Conservation (phyloP, 371 early-diverging fungal genomes). For the Rhizomucor miehei region DNA sequence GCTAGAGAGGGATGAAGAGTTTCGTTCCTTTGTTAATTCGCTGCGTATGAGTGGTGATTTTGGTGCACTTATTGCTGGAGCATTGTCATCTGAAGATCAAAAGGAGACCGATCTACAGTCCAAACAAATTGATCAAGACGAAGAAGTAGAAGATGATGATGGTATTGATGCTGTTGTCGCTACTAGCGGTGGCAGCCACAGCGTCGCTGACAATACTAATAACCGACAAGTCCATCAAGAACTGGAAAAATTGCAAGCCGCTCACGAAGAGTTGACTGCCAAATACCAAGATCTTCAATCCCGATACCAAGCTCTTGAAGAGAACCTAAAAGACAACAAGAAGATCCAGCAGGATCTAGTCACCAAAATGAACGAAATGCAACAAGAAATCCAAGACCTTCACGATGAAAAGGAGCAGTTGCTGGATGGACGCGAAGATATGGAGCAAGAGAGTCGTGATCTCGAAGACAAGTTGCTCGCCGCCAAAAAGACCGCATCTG, state of each 20-base stretch:
- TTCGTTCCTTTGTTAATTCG: conserved; percentile 31
- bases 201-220: neutral
- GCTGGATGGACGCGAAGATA: conserved; percentile 30
- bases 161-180: neutral
- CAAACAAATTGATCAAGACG: neutral
- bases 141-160: neutral
- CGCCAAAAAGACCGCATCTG: conserved; percentile 32
- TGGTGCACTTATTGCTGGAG: conserved; percentile 39
- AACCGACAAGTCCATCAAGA: neutral
- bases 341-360: conserved; percentile 1
- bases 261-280: neutral
- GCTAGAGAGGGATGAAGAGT: conserved; percentile 34
- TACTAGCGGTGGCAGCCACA: neutral
- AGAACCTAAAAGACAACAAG: neutral
- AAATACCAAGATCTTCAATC: neutral
- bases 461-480: conserved; percentile 23
- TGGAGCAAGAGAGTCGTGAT: conserved; percentile 24
- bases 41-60: conserved; percentile 38
- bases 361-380: conserved; percentile 3
- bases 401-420: conserved; percentile 32
- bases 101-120: neutral
- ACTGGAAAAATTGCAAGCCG: neutral
- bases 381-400: conserved; percentile 17
- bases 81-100: conserved; percentile 13
- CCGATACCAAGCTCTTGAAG: neutral